Conservation (phyloP, 805 yeast genomes). For the Monosporozyma solicola region DNA sequence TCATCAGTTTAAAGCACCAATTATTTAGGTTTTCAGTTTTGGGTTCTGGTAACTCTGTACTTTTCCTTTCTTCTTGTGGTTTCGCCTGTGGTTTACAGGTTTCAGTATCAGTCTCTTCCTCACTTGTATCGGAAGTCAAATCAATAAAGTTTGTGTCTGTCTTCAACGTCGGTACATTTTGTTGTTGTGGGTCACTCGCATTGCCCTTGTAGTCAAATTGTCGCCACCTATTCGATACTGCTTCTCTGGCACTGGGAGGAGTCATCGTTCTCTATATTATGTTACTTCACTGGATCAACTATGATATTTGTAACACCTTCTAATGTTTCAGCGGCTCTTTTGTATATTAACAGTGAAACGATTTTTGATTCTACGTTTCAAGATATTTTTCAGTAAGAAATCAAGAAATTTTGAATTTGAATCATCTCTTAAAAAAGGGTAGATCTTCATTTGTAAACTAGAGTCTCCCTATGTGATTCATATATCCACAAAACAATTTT, state of each 20-base stretch:
- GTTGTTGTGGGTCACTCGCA: neutral
- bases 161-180: neutral
- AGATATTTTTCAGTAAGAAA: neutral
- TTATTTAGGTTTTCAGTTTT: neutral
- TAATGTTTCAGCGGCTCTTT: neutral
- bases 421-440: neutral
- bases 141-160: constrained; percentile 1
- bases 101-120: neutral
- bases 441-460: neutral
- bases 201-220: neutral
- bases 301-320: neutral
- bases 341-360: neutral
- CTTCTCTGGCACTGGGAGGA: neutral
- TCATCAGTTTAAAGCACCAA: constrained; percentile 15
- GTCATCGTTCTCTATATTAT: neutral
- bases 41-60: neutral
- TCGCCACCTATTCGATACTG: constrained; percentile 1
- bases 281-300: neutral
- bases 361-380: neutral
- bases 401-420: neutral
- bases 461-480: neutral
- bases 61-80: neutral
- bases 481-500: neutral
- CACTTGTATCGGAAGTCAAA: constrained; percentile 1
- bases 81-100: neutral